These are phyloP conservation scores for Ephemerocybe angulata DNA, from an alignment of 768 basidiomycete genomes.

Conservation along the genomic window DNA sequence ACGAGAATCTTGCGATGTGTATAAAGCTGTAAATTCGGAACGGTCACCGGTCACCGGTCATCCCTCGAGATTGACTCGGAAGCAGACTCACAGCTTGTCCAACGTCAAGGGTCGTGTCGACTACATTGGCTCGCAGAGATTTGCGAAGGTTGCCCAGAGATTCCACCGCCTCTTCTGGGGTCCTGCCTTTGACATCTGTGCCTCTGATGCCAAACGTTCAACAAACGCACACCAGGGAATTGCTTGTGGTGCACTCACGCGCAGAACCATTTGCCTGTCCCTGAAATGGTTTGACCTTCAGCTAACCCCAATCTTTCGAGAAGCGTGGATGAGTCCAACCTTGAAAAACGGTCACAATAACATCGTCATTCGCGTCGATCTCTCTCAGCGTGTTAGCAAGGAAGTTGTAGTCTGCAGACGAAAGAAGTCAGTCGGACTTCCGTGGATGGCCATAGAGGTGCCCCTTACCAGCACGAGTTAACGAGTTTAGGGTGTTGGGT, in stretches of 20 bases:
- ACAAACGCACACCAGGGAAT: neutral
- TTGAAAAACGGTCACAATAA: slow-evolving; percentile 66
- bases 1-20: slow-evolving; percentile 67
- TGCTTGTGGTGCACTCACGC: slow-evolving; percentile 36
- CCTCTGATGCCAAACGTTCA: slow-evolving; percentile 37
- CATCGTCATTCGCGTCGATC: slow-evolving; percentile 57
- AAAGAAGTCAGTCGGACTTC: neutral
- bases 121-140: slow-evolving; percentile 42
- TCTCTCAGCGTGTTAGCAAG: slow-evolving; percentile 56
- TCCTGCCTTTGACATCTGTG: slow-evolving; percentile 47
- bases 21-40: slow-evolving; percentile 44
- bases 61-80: neutral
- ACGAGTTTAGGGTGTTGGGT: slow-evolving; percentile 56
- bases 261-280: slow-evolving; percentile 70
- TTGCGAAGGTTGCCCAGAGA: slow-evolving; percentile 38
- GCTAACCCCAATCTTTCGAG: neutral
- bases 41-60: neutral
- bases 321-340: slow-evolving; percentile 31
- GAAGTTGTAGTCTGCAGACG: slow-evolving; percentile 52
- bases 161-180: slow-evolving; percentile 6
- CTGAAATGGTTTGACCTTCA: slow-evolving; percentile 32
- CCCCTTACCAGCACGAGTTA: slow-evolving; percentile 46
- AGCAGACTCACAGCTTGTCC: slow-evolving; percentile 58
- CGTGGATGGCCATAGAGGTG: neutral
- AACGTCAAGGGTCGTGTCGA: slow-evolving; percentile 54